Evolutionary conservation across 78 protist species (phyloP).

Genomic region (Emiliania huxleyi): DNA sequence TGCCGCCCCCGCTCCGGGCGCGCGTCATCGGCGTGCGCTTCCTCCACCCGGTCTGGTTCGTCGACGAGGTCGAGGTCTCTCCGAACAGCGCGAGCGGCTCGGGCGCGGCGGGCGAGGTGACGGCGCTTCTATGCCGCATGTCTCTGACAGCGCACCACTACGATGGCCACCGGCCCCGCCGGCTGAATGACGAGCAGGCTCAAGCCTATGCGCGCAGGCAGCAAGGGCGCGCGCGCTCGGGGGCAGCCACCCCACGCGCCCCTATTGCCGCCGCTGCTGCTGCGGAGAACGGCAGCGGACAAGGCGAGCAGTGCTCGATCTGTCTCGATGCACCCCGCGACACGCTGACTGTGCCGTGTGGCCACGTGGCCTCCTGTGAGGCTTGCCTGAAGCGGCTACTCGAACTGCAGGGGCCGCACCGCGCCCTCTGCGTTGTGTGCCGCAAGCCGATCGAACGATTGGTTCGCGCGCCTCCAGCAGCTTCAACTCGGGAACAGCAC

Average conservation of each 20-base stretch:
- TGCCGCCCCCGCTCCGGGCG: neutral
- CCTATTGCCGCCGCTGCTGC: too few species aligned
- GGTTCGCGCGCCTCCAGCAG: neutral
- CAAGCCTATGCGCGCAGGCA: neutral
- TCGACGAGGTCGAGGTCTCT: neutral
- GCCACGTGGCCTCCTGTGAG: neutral
- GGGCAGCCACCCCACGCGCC: neutral
- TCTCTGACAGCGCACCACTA: neutral
- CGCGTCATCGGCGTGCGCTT: neutral
- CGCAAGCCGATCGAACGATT: neutral
- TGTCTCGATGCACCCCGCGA: neutral
- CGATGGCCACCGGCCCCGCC: neutral
- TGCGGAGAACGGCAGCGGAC: neutral
- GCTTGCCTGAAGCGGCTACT: neutral
- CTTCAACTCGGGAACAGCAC: too few species aligned
- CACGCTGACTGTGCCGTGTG: neutral
- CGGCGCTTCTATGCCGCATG: neutral
- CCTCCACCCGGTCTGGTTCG: neutral
- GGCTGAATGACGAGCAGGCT: too few species aligned
- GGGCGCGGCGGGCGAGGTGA: neutral
- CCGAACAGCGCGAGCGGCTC: neutral
- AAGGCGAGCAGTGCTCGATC: neutral
- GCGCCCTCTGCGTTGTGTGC: neutral
- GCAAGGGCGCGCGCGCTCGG: neutral
- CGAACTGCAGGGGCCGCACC: neutral